Evolutionary conservation across 495 filamentous ascomycete genomes (phyloP).

Genomic region (Penicillium pulvis): DNA sequence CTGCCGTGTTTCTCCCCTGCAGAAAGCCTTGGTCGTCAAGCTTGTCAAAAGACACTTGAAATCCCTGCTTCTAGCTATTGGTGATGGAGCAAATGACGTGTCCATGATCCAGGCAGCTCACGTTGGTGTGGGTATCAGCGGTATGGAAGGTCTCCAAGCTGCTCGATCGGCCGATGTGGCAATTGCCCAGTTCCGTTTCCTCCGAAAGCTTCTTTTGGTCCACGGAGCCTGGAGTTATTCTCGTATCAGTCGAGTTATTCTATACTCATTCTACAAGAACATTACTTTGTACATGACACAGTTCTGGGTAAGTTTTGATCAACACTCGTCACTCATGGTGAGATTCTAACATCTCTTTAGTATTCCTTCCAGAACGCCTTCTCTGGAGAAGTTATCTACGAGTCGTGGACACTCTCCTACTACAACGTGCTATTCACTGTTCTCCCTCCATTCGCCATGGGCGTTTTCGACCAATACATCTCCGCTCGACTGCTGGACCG

Average conservation of each 20-base stretch:
- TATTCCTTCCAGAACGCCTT: constrained; percentile 99
- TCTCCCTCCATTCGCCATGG: constrained; percentile 89
- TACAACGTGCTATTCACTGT: constrained; percentile 99
- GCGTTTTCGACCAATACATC: constrained; percentile 98
- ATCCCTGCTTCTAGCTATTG: constrained; percentile 90
- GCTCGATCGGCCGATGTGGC: constrained; percentile 94
- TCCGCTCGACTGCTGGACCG: constrained; percentile 94
- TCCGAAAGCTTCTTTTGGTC: constrained; percentile 92
- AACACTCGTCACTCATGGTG: background rate
- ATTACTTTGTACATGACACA: constrained; percentile 98
- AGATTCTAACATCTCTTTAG: constrained; percentile 49
- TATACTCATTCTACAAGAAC: constrained; percentile 99
- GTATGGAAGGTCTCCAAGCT: constrained; percentile 97
- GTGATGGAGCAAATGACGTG: constrained; percentile 97
- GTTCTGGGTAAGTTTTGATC: constrained; percentile 75
- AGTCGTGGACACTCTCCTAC: constrained; percentile 98
- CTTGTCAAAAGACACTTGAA: constrained; percentile 95
- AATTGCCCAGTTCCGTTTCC: constrained; percentile 94
- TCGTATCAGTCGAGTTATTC: constrained; percentile 90
- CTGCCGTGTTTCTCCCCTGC: constrained; percentile 98
- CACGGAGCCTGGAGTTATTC: constrained; percentile 99
- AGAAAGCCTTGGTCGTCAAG: constrained; percentile 98
- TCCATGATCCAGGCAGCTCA: constrained; percentile 99
- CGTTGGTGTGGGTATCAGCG: constrained; percentile 97
- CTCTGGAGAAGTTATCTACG: constrained; percentile 97